These are phyloP conservation scores for Corymbia citriodora DNA, from an alignment of 441 rosid species.

Conservation along the genomic window DNA sequence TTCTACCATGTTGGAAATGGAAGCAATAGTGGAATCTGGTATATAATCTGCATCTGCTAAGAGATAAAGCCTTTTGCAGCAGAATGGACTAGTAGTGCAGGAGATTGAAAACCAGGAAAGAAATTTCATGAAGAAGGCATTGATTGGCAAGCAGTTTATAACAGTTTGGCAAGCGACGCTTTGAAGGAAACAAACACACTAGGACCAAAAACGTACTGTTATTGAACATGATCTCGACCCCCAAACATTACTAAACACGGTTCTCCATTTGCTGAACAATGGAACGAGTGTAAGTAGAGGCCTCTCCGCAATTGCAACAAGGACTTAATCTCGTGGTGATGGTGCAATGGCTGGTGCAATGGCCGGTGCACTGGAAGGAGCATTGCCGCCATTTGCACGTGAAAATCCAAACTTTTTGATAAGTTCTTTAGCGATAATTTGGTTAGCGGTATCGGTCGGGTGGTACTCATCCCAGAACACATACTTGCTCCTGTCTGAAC, in stretches of 20 bases:
- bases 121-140: not conserved
- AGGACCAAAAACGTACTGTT: not conserved
- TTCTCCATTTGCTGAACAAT: not conserved
- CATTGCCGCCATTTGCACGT: conserved; percentile 10
- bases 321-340: not conserved
- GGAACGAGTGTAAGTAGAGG: not conserved
- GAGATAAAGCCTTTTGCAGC: not conserved
- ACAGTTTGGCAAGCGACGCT: not conserved
- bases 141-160: not conserved
- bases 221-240: not conserved
- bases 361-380: conserved; percentile 52
- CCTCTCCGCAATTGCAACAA: not conserved
- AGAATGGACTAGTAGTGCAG: not conserved
- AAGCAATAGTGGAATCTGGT: not conserved
- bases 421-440: conserved; percentile 69
- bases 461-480: conserved; percentile 98
- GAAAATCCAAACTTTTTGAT: conserved; percentile 59
- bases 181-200: not conserved
- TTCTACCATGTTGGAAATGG: not conserved
- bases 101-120: not conserved
- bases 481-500: conserved; percentile 80
- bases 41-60: not conserved
- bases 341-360: not conserved
- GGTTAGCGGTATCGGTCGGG: conserved; percentile 76
- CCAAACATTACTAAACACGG: not conserved